Evolutionary conservation across 352 stramenopile genomes (phyloP).

Genomic region (Thraustotheca clavata): DNA sequence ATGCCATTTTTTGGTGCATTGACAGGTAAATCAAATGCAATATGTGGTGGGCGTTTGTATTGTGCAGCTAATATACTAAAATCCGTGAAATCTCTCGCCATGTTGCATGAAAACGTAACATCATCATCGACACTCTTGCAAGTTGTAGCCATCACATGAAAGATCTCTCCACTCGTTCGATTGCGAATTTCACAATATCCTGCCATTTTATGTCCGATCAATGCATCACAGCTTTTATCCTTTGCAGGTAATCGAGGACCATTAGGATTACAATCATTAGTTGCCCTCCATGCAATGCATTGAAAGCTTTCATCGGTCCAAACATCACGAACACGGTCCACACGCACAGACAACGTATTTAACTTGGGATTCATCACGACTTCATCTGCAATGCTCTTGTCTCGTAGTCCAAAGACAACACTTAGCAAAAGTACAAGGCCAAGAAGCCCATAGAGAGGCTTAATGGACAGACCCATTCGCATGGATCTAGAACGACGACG

Average conservation of each 20-base stretch:
- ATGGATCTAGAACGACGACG: too few species aligned
- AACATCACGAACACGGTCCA: neutral
- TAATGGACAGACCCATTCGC: too few species aligned
- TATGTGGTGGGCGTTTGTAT: constrained; percentile 24
- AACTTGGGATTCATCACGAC: neutral
- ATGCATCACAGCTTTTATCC: constrained; percentile 42
- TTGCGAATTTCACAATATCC: constrained; percentile 66
- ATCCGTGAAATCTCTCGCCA: constrained; percentile 54
- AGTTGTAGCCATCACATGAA: constrained; percentile 62
- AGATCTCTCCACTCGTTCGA: constrained; percentile 39
- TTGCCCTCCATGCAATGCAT: constrained; percentile 62
- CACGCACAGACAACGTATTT: neutral
- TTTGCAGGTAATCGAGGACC: constrained; percentile 38
- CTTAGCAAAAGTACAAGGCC: too few species aligned
- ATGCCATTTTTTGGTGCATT: constrained; percentile 39
- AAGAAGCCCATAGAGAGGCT: too few species aligned
- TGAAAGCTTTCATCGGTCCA: constrained; percentile 25
- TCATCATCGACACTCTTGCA: constrained; percentile 45
- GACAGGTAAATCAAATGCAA: constrained; percentile 18
- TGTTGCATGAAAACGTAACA: constrained; percentile 43
- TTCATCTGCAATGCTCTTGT: neutral
- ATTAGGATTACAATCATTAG: constrained; percentile 33
- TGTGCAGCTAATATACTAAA: constrained; percentile 34
- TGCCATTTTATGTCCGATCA: constrained; percentile 32
- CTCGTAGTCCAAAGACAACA: neutral